Percentiles rank a stretch among this genome's conserved stretches.
phyloP scores from a whole-genome alignment of 768 basidiomycete genomes.

The Lentinula lateritia region DNA sequence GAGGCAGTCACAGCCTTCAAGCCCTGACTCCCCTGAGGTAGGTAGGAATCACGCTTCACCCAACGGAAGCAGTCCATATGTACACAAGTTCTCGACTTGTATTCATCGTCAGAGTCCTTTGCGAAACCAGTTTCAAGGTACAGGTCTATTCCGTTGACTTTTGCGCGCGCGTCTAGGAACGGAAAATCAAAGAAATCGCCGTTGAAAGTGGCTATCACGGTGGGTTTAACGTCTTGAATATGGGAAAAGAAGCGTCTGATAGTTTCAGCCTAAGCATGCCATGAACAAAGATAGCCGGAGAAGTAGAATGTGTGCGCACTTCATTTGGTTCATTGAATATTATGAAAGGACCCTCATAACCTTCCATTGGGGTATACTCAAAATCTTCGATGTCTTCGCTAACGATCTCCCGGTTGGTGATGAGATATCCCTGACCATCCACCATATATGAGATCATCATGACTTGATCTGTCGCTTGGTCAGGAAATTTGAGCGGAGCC shows the following conservation, averaged over 20 bases:
- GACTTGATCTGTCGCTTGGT: slow-evolving; percentile 92
- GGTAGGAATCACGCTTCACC: slow-evolving; percentile 98
- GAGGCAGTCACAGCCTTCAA: slow-evolving; percentile 96
- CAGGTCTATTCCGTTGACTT: slow-evolving; percentile 92
- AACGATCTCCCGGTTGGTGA: slow-evolving; percentile 96
- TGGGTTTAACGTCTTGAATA: slow-evolving; percentile 89
- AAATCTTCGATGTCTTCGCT: slow-evolving; percentile 98
- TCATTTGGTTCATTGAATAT: slow-evolving; percentile 94
- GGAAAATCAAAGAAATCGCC: slow-evolving; percentile 99
- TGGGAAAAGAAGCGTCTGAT: slow-evolving; percentile 91
- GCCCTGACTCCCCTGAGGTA: slow-evolving; percentile 98
- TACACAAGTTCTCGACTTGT: slow-evolving; percentile 84
- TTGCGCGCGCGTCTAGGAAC: slow-evolving; percentile 83
- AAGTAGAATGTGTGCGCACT: slow-evolving; percentile 30
- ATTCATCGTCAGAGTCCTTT: slow-evolving; percentile 91
- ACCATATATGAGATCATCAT: slow-evolving; percentile 99
- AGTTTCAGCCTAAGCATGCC: slow-evolving; percentile 55
- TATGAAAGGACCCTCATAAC: slow-evolving; percentile 94
- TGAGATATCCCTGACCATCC: slow-evolving; percentile 95
- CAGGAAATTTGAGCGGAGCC: slow-evolving; percentile 99
- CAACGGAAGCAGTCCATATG: slow-evolving; percentile 99
- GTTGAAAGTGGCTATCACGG: slow-evolving; percentile 97
- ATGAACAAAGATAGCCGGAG: background rate
- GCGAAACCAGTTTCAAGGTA: slow-evolving; percentile 90
- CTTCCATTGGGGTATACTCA: slow-evolving; percentile 97